phyloP scores from a whole-genome alignment of 768 basidiomycete genomes.

The Boletus speciosus region DNA sequence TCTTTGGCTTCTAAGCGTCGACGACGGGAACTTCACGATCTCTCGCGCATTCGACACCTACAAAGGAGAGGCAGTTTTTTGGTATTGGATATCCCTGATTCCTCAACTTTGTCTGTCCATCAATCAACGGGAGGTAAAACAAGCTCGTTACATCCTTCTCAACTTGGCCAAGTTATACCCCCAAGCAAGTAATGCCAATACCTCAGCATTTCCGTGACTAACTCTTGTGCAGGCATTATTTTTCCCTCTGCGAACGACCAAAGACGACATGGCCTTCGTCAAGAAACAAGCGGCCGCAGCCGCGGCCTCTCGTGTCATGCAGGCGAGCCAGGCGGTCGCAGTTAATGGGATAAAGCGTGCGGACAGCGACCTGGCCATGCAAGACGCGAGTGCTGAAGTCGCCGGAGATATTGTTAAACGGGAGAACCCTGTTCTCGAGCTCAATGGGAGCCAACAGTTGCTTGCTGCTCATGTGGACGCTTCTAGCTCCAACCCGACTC shows the following conservation, averaged over 20 bases:
- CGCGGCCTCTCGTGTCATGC: slow-evolving; percentile 31
- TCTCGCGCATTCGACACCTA: slow-evolving; percentile 88
- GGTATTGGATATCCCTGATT: slow-evolving; percentile 99
- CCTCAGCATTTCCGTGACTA: slow-evolving; percentile 1
- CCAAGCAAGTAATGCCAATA: slow-evolving; percentile 55
- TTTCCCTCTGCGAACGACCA: slow-evolving; percentile 86
- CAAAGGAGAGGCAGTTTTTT: slow-evolving; percentile 93
- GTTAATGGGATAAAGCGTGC: slow-evolving; percentile 29
- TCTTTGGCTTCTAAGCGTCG: slow-evolving; percentile 94
- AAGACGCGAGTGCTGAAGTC: slow-evolving; percentile 28
- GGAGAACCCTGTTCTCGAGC: slow-evolving; percentile 17
- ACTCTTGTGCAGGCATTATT: slow-evolving; percentile 70
- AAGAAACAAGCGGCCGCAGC: slow-evolving; percentile 41
- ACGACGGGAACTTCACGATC: slow-evolving; percentile 70
- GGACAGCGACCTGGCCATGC: slow-evolving; percentile 30
- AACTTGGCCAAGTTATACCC: slow-evolving; percentile 90
- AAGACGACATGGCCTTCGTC: slow-evolving; percentile 59
- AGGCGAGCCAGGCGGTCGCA: slow-evolving; percentile 32
- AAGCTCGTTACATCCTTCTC: slow-evolving; percentile 83
- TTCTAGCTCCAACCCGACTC: slow-evolving; percentile 6
- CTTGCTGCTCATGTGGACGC: slow-evolving; percentile 16
- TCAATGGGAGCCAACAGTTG: slow-evolving; percentile 26
- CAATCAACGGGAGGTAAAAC: slow-evolving; percentile 88
- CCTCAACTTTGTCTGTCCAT: slow-evolving; percentile 91
- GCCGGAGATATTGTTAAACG: slow-evolving; percentile 26